A percentile compares a stretch with the other conserved stretches of the same genome.
Conservation (phyloP, 2,329 filamentous ascomycete species). For the Hypoxylon rubiginosum region DNA sequence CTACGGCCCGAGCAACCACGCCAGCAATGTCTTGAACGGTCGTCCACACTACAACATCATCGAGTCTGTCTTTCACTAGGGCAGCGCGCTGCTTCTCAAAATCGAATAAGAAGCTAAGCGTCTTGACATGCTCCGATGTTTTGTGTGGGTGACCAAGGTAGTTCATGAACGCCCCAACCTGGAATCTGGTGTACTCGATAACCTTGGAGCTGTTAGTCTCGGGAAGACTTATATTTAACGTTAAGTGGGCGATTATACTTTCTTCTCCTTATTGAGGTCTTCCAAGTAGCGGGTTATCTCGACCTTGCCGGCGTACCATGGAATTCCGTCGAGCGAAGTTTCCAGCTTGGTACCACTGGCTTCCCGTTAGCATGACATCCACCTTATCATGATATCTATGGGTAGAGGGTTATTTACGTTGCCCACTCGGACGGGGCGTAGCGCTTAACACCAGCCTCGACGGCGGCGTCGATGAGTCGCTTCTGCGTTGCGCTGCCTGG, state of each 20-base stretch:
- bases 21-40: constrained; percentile 54
- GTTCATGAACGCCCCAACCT: constrained; percentile 62
- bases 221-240: not conserved
- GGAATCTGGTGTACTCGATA: constrained; percentile 65
- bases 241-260: too few species aligned
- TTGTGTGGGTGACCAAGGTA: constrained; percentile 62
- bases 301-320: constrained; percentile 58
- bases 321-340: constrained; percentile 27
- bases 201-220: constrained; percentile 47
- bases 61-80: constrained; percentile 47
- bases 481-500: constrained; percentile 38
- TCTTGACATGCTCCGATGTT: constrained; percentile 55
- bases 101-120: constrained; percentile 52
- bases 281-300: constrained; percentile 56
- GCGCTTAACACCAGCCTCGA: constrained; percentile 43
- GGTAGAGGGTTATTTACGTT: constrained; percentile 19
- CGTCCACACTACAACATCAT: constrained; percentile 43
- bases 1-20: constrained; percentile 55
- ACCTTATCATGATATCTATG: not conserved
- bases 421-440: constrained; percentile 49
- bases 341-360: constrained; percentile 31
- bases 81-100: constrained; percentile 53
- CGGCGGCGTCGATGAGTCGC: constrained; percentile 46
- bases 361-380: constrained; percentile 1
- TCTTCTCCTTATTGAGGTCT: constrained; percentile 57